Evolutionary conservation across 177 flowering plant genomes (phyloP), one percentile per base, ranked within the genome.

Genomic region (Vitis hybrid): DNA sequence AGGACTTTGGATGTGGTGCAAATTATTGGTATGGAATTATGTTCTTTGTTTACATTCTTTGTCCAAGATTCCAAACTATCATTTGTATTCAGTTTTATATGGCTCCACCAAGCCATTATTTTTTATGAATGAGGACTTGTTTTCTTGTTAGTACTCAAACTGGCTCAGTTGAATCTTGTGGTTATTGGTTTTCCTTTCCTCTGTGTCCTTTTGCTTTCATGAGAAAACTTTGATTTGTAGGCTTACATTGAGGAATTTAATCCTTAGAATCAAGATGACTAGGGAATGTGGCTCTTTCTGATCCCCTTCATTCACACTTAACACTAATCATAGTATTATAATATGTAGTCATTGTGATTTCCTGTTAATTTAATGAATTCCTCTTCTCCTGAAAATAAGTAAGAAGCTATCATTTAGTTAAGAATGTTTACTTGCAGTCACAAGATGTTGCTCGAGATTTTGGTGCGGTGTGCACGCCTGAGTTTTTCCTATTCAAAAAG

Each of bases 381-480:
- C 4, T 65, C 58, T 19, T 65, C 5, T 26, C 10, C 18, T 65
- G 58, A 30, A 64, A 13, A 3, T 50, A 11, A n/a, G 40, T 15
- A 13, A 64, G 67, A 57, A 19, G 18, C 1, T 3, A 5, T 21
- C 56, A 34, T 60, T 40, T 57, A 19, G 23, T 54, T 74, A 23
- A 52, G 56, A 17, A 55, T 70, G 61, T 75, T 70, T 18, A 30
- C 52, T 6, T 86, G 80, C 88, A 94, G 97, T 78, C 93, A 11
- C 98, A 95, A 86, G 91, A 90, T 64, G 94, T 90, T 75, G 98
- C 97, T 58, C 82, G 79, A 67, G 95, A 80, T 64, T 95, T 88
- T 80, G 87, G 91, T 72, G 97, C 93, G 69, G 92, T 88, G 69
- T 93, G 96, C 77, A 91, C 97, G 7, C 99, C 97, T 45, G 97